phyloP scores from a whole-genome alignment of 805 yeast genomes.

The Nakazawaea holstii region DNA sequence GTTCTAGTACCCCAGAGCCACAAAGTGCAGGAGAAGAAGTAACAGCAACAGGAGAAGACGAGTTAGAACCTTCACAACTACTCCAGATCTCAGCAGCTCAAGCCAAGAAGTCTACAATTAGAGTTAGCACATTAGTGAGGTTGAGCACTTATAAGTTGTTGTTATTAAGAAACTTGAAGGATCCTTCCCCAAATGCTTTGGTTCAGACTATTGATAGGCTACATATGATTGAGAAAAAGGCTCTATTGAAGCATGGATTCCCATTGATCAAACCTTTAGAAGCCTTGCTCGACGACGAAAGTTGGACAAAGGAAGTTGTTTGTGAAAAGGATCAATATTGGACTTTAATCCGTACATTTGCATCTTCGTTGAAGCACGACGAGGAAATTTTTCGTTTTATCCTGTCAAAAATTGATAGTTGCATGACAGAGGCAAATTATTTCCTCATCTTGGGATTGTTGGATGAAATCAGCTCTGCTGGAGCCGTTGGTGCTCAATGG shows the following conservation, averaged over 20 bases:
- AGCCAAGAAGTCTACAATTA: constrained; percentile 15
- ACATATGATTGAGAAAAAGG: constrained; percentile 32
- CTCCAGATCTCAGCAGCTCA: background rate
- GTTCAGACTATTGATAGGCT: constrained; percentile 20
- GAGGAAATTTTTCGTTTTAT: constrained; percentile 41
- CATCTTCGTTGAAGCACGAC: constrained; percentile 37
- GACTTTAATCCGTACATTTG: constrained; percentile 40
- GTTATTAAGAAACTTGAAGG: constrained; percentile 32
- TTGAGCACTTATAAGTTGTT: constrained; percentile 48
- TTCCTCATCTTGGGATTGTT: constrained; percentile 64
- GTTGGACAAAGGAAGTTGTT: constrained; percentile 35
- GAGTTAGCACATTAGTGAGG: constrained; percentile 30
- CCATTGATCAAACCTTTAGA: constrained; percentile 43
- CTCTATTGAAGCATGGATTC: constrained; percentile 37
- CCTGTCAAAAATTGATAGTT: constrained; percentile 30
- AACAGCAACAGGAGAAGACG: background rate
- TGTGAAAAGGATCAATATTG: constrained; percentile 38
- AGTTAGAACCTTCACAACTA: background rate
- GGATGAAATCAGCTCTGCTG: constrained; percentile 77
- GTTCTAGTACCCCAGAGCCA: constrained; percentile 6
- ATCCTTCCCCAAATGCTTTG: constrained; percentile 16
- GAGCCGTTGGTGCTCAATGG: constrained; percentile 73
- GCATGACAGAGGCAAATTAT: constrained; percentile 45
- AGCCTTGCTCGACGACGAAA: constrained; percentile 37
- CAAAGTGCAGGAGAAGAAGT: background rate